Evolutionary conservation across 768 basidiomycete genomes (phyloP), one percentile per base, ranked within the genome.

Genomic region (Lanmaoa pseudosensibilis): DNA sequence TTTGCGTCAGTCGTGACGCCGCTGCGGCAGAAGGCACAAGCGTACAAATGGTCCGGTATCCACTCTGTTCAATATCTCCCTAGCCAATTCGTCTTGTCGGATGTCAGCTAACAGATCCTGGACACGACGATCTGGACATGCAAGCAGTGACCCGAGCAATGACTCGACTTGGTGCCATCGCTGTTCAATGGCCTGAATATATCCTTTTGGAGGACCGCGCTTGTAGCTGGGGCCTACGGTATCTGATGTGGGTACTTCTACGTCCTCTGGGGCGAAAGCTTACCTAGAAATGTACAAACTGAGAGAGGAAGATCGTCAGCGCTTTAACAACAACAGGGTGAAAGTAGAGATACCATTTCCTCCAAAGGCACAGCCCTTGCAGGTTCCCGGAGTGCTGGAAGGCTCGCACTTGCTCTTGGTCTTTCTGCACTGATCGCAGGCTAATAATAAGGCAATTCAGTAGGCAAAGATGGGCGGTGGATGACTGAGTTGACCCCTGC

Each of bases 111-210:
- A 76, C 47, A 91, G 68, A 36, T 74, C 75, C 66, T 85, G 83
- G 0, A 89, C 84, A 55, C 85, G 75, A 18, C 81, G 75, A 69
- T 90, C 86, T 30, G 81, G 78, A 55, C 87, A 89, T 62, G 87
- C 83, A 48, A 94, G 77, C 50, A 95, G 78, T 13, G 88, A 86
- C 36, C 91, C 93, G 6, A 95, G 78, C n/a, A 95, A 75, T 13
- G 92, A 89, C 72, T 95, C 94, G 63, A 94, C 89, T 68, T 94
- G 90, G 64, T 95, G 93, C 85, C 93, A 89, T 64, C 92, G 74
- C 56, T 90, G 88, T 74, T 95, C 93, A 50, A 95, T 93, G 38
- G 92, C 92, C 69, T 94, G 90, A 48, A 95, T 94, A 69, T 95
- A 95, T 19, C 93, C 93, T 66, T 92, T 92, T 7, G 90, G 90